A percentile compares a stretch with the other conserved stretches of the same genome.
These are phyloP conservation scores for Fusarium sp. DNA, from an alignment of 2,329 filamentous ascomycete genomes.

Conservation along the genomic window DNA sequence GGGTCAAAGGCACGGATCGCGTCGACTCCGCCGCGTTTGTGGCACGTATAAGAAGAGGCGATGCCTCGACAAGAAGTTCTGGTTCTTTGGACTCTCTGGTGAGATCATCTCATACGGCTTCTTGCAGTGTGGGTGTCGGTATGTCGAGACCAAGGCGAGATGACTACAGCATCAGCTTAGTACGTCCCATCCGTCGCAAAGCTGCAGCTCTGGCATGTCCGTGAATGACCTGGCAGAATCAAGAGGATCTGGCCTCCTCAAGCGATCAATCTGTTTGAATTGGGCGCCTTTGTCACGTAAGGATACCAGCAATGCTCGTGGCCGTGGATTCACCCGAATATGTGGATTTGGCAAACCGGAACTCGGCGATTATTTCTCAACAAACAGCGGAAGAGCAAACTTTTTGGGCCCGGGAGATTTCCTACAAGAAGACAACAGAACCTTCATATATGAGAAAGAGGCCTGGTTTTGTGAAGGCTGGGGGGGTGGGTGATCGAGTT, in stretches of 20 bases:
- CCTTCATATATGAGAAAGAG: not conserved
- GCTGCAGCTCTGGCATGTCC: not conserved
- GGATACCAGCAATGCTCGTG: not conserved
- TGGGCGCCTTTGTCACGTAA: not conserved
- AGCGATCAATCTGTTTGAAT: not conserved
- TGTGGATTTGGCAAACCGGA: not conserved
- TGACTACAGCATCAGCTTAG: not conserved
- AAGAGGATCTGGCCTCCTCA: too few species aligned
- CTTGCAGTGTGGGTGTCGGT: not conserved
- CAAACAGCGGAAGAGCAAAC: fast-evolving
- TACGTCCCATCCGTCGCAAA: not conserved
- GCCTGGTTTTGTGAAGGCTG: not conserved
- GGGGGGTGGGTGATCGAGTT: not conserved
- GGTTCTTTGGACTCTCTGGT: not conserved
- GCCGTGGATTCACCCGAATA: not conserved
- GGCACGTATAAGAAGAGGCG: conserved; percentile 2
- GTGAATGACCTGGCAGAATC: not conserved
- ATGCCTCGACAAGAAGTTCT: not conserved
- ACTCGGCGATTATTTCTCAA: not conserved
- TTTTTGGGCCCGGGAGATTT: fast-evolving
- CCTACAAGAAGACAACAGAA: not conserved
- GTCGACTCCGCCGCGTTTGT: not conserved
- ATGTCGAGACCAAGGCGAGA: not conserved
- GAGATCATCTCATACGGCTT: not conserved
- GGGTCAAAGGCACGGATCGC: conserved; percentile 3